Evolutionary conservation across 306 rosid species (phyloP), one percentile per base, ranked within the genome.

Genomic region (Cajanus cajan): DNA sequence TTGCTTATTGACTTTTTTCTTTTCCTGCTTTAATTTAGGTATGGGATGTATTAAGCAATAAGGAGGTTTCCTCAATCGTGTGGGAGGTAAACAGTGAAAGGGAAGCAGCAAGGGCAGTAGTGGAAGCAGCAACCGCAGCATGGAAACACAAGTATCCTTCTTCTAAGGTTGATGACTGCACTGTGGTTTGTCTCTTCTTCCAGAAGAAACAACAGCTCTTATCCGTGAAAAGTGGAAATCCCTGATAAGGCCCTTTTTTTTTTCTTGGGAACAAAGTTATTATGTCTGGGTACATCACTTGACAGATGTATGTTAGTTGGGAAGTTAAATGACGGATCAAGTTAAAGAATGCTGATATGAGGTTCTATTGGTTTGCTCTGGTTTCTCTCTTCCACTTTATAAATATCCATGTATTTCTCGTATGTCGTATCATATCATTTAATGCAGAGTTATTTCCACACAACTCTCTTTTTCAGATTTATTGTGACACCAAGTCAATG

Each of bases 41-140:
- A 6, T 90, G 96, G 93, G 93, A 90, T 50, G 93, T 90, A 58
- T 78, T 90, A 10, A 85, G 88, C 61, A 90, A 89, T 80, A 10
- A 73, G 3, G 43, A 87, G 77, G 93, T 87, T 36, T 87, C 65
- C 34, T 70, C 90, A 15, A 79, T 83, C 44, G 90, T 87, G 43
- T 89, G 89, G 89, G 70, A 12, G 36, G 88, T 80, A 18, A 79
- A 57, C 5, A 85, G 50, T 16, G 85, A 85, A 74, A 81, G 81
- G 37, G 87, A 43, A 19, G 89, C 91, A 0, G 90, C 93, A 2
- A 76, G 44, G 68, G 82, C 67, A 14, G 90, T 87, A 73, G 89
- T 84, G 51, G 90, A 89, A 40, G 85, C 83, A 4, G 96, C 93
- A 6, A 13, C 44, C 1, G 62, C 58, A 5, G 66, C 88, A 9